These are phyloP conservation scores for Ceratocystis papillata DNA, from an alignment of 2,329 filamentous ascomycete species.

Conservation along the genomic window DNA sequence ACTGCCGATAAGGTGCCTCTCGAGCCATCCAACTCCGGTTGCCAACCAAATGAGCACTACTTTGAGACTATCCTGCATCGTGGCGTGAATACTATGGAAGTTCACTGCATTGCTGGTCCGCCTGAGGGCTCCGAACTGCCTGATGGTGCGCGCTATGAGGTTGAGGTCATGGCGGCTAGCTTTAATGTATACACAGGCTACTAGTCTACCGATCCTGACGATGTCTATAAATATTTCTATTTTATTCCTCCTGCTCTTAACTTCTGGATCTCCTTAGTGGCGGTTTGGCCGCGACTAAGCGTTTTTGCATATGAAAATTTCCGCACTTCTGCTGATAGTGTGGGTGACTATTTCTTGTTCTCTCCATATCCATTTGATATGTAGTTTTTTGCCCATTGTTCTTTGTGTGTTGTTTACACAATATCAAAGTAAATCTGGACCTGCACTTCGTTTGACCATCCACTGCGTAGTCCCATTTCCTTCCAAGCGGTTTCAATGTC, in stretches of 20 bases:
- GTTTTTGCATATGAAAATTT: not conserved
- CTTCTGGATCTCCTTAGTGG: not conserved
- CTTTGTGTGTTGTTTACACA: conserved; percentile 24
- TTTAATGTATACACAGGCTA: conserved; percentile 39
- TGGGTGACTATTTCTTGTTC: conserved; percentile 24
- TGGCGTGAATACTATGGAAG: conserved; percentile 66
- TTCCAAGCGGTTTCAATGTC: conserved; percentile 70
- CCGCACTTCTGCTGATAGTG: not conserved
- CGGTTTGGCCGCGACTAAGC: not conserved
- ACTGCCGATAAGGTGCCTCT: conserved; percentile 49
- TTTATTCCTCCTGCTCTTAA: conserved; percentile 1
- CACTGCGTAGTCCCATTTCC: conserved; percentile 55
- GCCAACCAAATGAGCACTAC: conserved; percentile 50
- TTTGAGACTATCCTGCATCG: conserved; percentile 63
- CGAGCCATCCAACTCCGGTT: conserved; percentile 42
- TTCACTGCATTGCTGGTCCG: conserved; percentile 65
- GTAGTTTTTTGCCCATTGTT: not conserved
- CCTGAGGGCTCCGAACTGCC: conserved; percentile 47
- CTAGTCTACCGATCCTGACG: conserved; percentile 6
- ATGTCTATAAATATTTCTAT: conserved; percentile 11
- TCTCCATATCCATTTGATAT: not conserved
- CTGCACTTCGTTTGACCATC: conserved; percentile 71
- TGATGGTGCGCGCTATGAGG: conserved; percentile 54
- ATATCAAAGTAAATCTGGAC: conserved; percentile 50
- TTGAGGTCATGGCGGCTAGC: conserved; percentile 69